These are phyloP conservation scores for Zygosaccharomyces pseudorouxii DNA, from an alignment of 805 yeast species.

Conservation along the genomic window DNA sequence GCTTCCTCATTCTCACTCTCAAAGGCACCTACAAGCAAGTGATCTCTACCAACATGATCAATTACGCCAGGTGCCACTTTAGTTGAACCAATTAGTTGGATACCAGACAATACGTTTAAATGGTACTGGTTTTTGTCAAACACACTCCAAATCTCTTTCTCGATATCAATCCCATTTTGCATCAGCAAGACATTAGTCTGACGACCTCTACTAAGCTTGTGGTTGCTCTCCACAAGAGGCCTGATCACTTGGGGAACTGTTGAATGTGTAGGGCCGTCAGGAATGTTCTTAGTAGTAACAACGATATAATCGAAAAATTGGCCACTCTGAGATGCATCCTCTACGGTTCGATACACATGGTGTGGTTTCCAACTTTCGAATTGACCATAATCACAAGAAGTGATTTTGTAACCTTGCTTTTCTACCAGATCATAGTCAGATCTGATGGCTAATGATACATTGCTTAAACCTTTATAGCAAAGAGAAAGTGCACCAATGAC, in stretches of 20 bases:
- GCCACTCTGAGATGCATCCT: conserved; percentile 43
- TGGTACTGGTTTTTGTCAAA: conserved; percentile 38
- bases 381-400: conserved; percentile 59
- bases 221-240: conserved; percentile 44
- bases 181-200: conserved; percentile 49
- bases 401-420: conserved; percentile 52
- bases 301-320: conserved; percentile 52
- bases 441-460: conserved; percentile 60
- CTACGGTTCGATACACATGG: conserved; percentile 42
- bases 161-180: conserved; percentile 67
- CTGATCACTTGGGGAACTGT: conserved; percentile 48
- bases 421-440: conserved; percentile 55
- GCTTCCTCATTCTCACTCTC: conserved; percentile 36
- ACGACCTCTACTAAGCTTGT: conserved; percentile 12
- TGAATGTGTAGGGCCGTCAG: conserved; percentile 47
- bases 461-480: conserved; percentile 42
- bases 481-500: conserved; percentile 67
- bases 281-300: conserved; percentile 62
- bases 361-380: conserved; percentile 55
- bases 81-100: conserved; percentile 58
- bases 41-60: conserved; percentile 49
- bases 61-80: conserved; percentile 45
- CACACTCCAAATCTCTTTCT: conserved; percentile 46
- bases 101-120: conserved; percentile 48
- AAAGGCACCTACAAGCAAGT: conserved; percentile 49